Percentiles rank a stretch among this genome's conserved stretches.
Conservation (phyloP, 1,284 basidiomycete species). For the Microbotryomycetes sp. region DNA sequence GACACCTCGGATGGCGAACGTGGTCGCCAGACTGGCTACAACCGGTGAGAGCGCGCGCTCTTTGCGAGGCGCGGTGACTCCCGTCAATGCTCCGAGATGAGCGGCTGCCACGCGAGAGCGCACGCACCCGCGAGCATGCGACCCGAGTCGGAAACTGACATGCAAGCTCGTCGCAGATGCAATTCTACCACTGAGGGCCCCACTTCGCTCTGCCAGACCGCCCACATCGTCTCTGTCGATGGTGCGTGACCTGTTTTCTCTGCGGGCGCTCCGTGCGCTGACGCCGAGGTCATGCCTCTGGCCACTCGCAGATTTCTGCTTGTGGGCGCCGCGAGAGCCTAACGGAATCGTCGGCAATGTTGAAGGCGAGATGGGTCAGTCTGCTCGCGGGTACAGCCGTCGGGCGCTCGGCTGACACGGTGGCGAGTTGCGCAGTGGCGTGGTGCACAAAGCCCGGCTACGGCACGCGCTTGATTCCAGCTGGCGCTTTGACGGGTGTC, state of each 20-base stretch:
- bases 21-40: slow-evolving; percentile 21
- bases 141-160: no score
- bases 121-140: no score
- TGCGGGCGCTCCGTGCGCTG: neutral
- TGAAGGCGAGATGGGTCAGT: slow-evolving; percentile 13
- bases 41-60: no score
- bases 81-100: no score
- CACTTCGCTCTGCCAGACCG: slow-evolving; percentile 57
- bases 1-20: slow-evolving; percentile 16
- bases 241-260: neutral
- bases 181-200: slow-evolving; percentile 40
- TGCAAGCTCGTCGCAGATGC: slow-evolving; percentile 11
- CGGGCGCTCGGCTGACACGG: neutral
- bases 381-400: neutral
- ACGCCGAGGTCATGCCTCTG: neutral
- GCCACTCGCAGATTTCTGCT: neutral
- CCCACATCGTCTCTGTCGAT: neutral
- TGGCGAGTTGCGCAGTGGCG: slow-evolving; percentile 19
- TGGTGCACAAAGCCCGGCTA: slow-evolving; percentile 29
- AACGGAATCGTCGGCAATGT: slow-evolving; percentile 23
- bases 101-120: no score
- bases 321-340: slow-evolving; percentile 16
- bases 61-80: no score
- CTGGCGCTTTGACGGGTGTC: slow-evolving; percentile 52
- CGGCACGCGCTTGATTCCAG: slow-evolving; percentile 20